These are phyloP conservation scores for Tulasnella sp. DNA, from an alignment of 768 basidiomycete genomes.

Conservation along the genomic window DNA sequence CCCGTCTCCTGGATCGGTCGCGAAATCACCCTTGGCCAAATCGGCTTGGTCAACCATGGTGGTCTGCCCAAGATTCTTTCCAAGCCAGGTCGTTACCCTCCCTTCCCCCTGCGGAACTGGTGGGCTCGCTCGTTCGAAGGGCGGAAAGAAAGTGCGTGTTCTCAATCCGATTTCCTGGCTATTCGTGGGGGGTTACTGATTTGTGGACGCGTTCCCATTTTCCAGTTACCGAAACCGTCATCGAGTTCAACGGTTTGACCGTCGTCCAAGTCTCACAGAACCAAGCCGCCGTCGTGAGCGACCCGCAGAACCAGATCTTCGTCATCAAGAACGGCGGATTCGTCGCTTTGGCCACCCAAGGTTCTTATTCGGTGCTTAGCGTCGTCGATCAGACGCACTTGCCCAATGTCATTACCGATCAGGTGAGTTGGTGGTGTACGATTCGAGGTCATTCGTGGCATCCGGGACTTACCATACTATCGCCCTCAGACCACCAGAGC, in stretches of 20 bases:
- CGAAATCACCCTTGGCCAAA: conserved; percentile 69
- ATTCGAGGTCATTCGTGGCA: background rate
- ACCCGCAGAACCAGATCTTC: conserved; percentile 66
- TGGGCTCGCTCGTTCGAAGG: conserved; percentile 79
- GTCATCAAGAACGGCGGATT: conserved; percentile 56
- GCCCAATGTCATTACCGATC: conserved; percentile 51
- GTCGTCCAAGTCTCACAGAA: conserved; percentile 90
- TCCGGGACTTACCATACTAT: background rate
- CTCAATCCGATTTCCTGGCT: background rate
- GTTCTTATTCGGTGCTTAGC: conserved; percentile 75
- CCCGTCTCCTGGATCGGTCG: conserved; percentile 72
- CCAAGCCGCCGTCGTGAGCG: conserved; percentile 46
- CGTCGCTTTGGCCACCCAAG: conserved; percentile 74
- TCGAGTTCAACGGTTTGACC: conserved; percentile 77
- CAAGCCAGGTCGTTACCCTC: conserved; percentile 75
- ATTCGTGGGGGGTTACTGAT: too few relatives aligned
- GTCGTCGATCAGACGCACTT: conserved; percentile 87
- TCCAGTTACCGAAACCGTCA: conserved; percentile 78
- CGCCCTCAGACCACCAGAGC: conserved; percentile 59
- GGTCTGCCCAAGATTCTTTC: conserved; percentile 77
- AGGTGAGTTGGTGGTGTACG: background rate
- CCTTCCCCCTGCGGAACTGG: conserved; percentile 78
- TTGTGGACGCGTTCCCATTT: background rate
- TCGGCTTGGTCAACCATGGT: conserved; percentile 74
- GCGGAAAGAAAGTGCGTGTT: conserved; percentile 62